Evolutionary conservation across 768 basidiomycete genomes (phyloP).

Genomic region (Collybiopsis luxurians): DNA sequence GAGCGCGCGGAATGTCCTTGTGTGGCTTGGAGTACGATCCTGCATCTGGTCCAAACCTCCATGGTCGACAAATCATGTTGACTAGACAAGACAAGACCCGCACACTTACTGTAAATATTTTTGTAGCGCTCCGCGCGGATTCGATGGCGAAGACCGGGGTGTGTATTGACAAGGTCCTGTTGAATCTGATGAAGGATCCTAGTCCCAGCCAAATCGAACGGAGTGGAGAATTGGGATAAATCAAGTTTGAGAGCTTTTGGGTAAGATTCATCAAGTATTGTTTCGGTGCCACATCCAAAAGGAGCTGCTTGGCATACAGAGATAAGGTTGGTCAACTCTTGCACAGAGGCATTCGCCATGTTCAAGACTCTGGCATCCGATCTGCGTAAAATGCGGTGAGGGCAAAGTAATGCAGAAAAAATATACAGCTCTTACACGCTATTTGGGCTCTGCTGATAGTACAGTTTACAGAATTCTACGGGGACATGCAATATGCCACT

Average conservation of each 20-base stretch:
- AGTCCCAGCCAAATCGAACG: constrained; percentile 1
- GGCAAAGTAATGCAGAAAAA: too few species aligned
- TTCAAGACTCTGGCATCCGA: neutral
- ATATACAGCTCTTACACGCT: neutral
- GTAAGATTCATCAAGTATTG: constrained; percentile 30
- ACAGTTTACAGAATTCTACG: neutral
- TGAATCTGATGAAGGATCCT: neutral
- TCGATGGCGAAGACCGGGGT: neutral
- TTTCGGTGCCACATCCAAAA: constrained; percentile 24
- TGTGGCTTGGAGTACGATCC: constrained; percentile 39
- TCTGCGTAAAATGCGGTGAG: neutral
- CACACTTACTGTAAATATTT: constrained; percentile 31
- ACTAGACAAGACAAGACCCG: too few species aligned
- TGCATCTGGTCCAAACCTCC: too few species aligned
- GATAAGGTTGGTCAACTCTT: neutral
- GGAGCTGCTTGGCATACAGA: constrained; percentile 24
- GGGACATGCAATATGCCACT: neutral
- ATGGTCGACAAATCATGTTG: too few species aligned
- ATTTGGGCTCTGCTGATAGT: neutral
- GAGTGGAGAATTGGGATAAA: constrained; percentile 3
- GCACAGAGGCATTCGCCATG: neutral
- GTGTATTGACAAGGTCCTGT: neutral
- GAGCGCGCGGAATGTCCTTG: constrained; percentile 32
- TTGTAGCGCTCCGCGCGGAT: constrained; percentile 29
- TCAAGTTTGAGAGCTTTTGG: constrained; percentile 32